Conservation (phyloP, 768 basidiomycete species). For the Phallus indusiatus region DNA sequence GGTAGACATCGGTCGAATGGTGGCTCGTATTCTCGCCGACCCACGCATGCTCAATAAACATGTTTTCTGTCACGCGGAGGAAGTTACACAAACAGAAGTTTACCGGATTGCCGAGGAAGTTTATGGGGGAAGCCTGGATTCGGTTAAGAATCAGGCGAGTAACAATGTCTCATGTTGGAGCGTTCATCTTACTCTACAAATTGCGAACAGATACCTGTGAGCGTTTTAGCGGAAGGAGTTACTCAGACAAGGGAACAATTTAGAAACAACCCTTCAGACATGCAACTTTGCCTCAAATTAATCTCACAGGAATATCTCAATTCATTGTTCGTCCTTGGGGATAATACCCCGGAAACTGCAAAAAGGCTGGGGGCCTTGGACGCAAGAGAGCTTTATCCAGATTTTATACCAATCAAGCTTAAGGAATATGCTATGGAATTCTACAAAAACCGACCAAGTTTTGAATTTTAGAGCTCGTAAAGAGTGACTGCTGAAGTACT, state of each 20-base stretch:
- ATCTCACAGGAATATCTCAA: slow-evolving; percentile 13
- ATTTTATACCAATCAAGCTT: slow-evolving; percentile 13
- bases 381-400: slow-evolving; percentile 23
- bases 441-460: slow-evolving; percentile 6
- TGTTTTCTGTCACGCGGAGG: slow-evolving; percentile 21
- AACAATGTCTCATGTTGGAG: not conserved
- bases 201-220: not conserved
- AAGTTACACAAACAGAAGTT: slow-evolving; percentile 17
- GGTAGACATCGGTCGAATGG: slow-evolving; percentile 21
- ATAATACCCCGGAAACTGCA: slow-evolving; percentile 21
- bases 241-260: too few relatives aligned
- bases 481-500: too few relatives aligned
- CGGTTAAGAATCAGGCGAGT: not conserved
- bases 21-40: slow-evolving; percentile 24
- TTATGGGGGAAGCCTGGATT: slow-evolving; percentile 16
- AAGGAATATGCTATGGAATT: slow-evolving; percentile 19
- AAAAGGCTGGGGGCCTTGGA: slow-evolving; percentile 20
- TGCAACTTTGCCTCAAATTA: not conserved
- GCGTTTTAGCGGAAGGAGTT: not conserved
- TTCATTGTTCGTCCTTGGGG: slow-evolving; percentile 20
- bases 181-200: not conserved
- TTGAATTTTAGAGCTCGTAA: too few relatives aligned
- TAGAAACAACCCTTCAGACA: too few relatives aligned
- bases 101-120: slow-evolving; percentile 15
- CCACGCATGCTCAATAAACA: slow-evolving; percentile 22